These are phyloP conservation scores for Dionaea muscipula DNA, from an alignment of 179 eudicot species.

Conservation along the genomic window DNA sequence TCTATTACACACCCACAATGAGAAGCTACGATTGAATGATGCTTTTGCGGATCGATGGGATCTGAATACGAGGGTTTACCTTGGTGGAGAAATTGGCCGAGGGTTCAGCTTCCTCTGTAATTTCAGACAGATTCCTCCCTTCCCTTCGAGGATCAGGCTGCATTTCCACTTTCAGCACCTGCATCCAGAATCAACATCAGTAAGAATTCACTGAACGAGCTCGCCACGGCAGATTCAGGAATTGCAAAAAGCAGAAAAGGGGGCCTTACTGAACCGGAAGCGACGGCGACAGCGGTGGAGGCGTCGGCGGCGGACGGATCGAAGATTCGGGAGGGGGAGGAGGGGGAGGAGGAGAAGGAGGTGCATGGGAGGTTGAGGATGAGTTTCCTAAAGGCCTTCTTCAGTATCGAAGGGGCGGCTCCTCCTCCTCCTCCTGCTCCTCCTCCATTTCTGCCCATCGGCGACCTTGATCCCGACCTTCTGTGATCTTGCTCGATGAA, in stretches of 20 bases:
- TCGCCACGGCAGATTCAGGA: background rate
- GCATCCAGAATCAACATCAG: constrained; percentile 9
- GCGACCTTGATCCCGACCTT: too few relatives aligned
- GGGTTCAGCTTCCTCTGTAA: constrained; percentile 17
- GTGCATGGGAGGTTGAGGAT: constrained; percentile 23
- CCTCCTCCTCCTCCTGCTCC: constrained; percentile 12
- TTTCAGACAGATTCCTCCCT: constrained; percentile 11
- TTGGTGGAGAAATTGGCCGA: constrained; percentile 17
- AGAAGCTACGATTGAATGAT: background rate
- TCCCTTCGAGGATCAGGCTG: constrained; percentile 5
- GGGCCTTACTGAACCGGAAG: constrained; percentile 12
- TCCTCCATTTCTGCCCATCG: background rate
- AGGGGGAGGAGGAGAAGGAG: constrained; percentile 19
- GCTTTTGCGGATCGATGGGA: too few relatives aligned
- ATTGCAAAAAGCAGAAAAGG: background rate
- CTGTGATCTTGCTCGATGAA: too few relatives aligned
- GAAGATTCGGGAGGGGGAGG: constrained; percentile 4
- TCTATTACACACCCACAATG: background rate
- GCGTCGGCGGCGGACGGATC: constrained; percentile 4
- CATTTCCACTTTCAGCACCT: constrained; percentile 16
- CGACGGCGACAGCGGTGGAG: background rate
- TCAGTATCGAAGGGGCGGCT: constrained; percentile 21
- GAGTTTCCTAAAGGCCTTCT: constrained; percentile 15
- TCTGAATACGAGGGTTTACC: constrained; percentile 14
- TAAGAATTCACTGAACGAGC: background rate